These are phyloP conservation scores for Termitomyces sp. DNA, from an alignment of 768 basidiomycete species.

Conservation along the genomic window DNA sequence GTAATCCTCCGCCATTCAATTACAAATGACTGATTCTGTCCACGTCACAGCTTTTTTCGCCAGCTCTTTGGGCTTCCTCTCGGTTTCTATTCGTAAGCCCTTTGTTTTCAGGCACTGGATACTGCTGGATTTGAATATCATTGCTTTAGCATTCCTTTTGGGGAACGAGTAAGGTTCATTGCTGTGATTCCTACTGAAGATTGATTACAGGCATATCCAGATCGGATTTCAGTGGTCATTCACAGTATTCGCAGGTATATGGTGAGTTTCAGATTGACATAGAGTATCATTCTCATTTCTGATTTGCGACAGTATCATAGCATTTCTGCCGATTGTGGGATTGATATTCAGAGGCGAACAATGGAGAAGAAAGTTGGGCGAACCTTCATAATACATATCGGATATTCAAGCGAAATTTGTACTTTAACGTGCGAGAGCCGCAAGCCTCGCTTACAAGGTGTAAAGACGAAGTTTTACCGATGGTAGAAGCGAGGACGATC, in stretches of 20 bases:
- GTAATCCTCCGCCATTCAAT: not conserved
- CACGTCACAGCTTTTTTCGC: slow-evolving; percentile 27
- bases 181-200: not conserved
- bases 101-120: not conserved
- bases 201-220: slow-evolving; percentile 10
- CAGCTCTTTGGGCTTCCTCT: slow-evolving; percentile 34
- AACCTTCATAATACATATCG: slow-evolving; percentile 10
- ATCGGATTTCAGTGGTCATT: slow-evolving; percentile 37
- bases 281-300: not conserved
- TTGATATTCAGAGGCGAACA: slow-evolving; percentile 30
- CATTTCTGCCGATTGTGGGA: slow-evolving; percentile 31
- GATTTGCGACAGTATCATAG: slow-evolving; percentile 20
- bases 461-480: no score
- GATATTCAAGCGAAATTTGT: not conserved
- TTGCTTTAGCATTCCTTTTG: slow-evolving; percentile 29
- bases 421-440: not conserved
- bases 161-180: slow-evolving; percentile 22
- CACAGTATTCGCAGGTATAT: slow-evolving; percentile 31
- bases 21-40: not conserved
- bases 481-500: no score
- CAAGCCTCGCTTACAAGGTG: slow-evolving; percentile 10
- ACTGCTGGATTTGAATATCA: not conserved
- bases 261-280: slow-evolving; percentile 17
- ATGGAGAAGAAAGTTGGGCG: slow-evolving; percentile 27
- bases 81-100: slow-evolving; percentile 34